Base-by-base conservation (phyloP, 2,329 filamentous ascomycete genomes). In the Aspergillus unguis region DNA sequence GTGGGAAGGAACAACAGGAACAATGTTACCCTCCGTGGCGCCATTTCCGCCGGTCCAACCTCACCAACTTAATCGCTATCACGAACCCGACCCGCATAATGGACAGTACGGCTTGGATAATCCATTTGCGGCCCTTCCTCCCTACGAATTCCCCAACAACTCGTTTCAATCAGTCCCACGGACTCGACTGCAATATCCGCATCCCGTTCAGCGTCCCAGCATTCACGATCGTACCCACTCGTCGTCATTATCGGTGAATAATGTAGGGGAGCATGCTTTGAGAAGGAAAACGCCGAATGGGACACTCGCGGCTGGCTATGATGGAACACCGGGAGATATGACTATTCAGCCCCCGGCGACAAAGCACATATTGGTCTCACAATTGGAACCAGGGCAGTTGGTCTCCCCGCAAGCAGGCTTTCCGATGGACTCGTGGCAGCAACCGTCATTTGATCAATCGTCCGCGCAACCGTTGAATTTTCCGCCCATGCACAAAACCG, bases 251-350 rank as follows among this genome's bases (percentile, higher is more conserved):
- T 40, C 55, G 28, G 37, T 58, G 7, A 64, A 66, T 25, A 60
- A 53, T 46, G 44, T 61, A 17, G 64, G 60, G 8, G 90, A 96
- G 69, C 85, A 95, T 70, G 88, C 90, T 62, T 78, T 96, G 52
- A 85, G 92, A 59, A 84, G 92, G 60, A 97, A 97, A 72, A 97
- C 92, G 6, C 94, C 92, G 4, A 92, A 86, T 65, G 94, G 92
- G n/a, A 96, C 91, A 35, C 81, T 97, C 56, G 87, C 92, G 59
- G 90, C 89, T 49, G 91, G 90, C 8, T 96, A 96, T 65, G 92
- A 97, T 78, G 90, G 88, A 31, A 89, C 88, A 4, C 85, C 86
- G 1, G 80, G 85, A 25, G 87, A 90, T 65, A 83, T 86, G 62
- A 84, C 81, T 7, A 83, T 85, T 33, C 87, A 88, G 35, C 86